Base-by-base conservation (phyloP, 2,329 filamentous ascomycete genomes). In the Verticillium zaregamsianum region DNA sequence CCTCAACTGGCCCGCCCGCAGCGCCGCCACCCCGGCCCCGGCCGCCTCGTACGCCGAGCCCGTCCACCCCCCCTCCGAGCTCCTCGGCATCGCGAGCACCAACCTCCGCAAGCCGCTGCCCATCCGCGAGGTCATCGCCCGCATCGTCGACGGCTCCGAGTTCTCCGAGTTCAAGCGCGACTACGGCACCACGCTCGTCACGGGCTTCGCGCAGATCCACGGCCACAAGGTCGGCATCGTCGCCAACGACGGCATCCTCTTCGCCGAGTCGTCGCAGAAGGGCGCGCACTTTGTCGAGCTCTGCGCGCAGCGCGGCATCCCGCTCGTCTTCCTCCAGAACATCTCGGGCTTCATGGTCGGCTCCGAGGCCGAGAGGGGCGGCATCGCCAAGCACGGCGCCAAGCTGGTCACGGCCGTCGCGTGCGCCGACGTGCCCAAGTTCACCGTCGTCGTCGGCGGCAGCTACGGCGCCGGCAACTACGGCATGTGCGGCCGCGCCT, bases 331-430 rank as follows among this genome's bases (percentile, higher is more conserved):
- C 78, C 80, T 99, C 23, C 95, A 99, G 75, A 98, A 99, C 76
- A 98, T 99, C 73, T 90, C 89, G 6, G 95, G 95, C 54, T 99
- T 99, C 84, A 99, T 99, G 95, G 95, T 99, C 35, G 95, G 95
- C 54, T 86, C 87, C 20, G 92, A 95, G 69, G 93, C 94, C 0
- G 95, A 99, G 78, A 90, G 90, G 60, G 94, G 94, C 59, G 95
- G 95, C 14, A 98, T 99, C 68, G 95, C 95, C 60, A 98, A 98
- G 82, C 96, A 98, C 71, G 95, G 95, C 49, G 95, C 95, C 6
- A 98, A 99, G 79, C 86, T 99, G 20, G 95, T 98, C 32, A 96
- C 93, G 3, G 95, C 94, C 8, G 95, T 98, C 12, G 92, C 93
- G 9, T 97, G 93, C 72, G 93, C 94, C 4, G 87, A 95, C 67